Evolutionary conservation across 129 eudicot species (phyloP).

Genomic region (Gnaphalium uliginosum): DNA sequence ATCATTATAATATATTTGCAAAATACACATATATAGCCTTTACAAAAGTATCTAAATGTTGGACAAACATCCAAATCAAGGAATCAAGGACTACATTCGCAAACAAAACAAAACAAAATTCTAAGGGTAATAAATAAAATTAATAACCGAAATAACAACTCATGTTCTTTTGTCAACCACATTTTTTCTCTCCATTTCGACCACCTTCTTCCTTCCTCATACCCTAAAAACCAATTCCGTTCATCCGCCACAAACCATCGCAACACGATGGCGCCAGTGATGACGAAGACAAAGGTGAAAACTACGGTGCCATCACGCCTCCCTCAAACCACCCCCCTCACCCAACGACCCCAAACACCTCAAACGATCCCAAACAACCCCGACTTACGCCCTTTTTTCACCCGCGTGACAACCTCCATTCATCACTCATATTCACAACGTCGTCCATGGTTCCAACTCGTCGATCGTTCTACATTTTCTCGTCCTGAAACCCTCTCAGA

Average conservation of each 20-base stretch:
- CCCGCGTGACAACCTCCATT: slow-evolving; percentile 37
- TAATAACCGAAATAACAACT: slow-evolving; percentile 18
- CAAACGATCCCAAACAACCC: slow-evolving; percentile 21
- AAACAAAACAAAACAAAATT: not conserved
- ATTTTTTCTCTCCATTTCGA: not conserved
- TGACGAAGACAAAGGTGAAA: not conserved
- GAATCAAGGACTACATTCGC: not conserved
- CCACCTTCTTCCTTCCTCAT: not conserved
- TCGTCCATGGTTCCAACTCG: slow-evolving; percentile 81
- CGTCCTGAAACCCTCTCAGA: slow-evolving; percentile 67
- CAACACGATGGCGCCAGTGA: slow-evolving; percentile 17
- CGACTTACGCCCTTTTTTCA: slow-evolving; percentile 59
- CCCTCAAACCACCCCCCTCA: slow-evolving; percentile 25
- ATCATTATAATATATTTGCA: not conserved
- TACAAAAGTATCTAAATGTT: not conserved
- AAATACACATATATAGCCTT: not conserved
- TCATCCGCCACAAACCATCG: slow-evolving; percentile 16
- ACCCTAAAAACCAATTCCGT: slow-evolving; percentile 11
- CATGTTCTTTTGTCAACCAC: not conserved
- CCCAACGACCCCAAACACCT: not conserved
- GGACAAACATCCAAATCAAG: not conserved
- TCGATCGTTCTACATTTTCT: slow-evolving; percentile 62
- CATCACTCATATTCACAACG: slow-evolving; percentile 48
- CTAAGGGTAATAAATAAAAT: slow-evolving; percentile 8
- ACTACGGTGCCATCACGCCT: slow-evolving; percentile 21